Percentiles rank a stretch among this genome's conserved stretches.
Evolutionary conservation across 768 basidiomycete genomes (phyloP).

Genomic region (Saitozyma sp.): DNA sequence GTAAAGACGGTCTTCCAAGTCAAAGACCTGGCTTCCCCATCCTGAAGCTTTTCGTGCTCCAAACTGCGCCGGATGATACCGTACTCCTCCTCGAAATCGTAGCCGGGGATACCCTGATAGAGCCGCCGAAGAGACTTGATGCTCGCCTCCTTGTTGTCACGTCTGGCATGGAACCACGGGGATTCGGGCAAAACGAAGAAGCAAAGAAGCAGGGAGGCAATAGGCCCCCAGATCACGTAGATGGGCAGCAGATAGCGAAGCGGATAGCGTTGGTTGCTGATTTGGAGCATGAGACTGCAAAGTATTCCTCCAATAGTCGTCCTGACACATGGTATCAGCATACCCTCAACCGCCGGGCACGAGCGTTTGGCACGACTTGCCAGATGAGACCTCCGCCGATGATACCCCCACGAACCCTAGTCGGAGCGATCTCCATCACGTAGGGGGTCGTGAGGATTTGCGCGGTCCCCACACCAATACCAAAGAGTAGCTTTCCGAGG

Average conservation of each 20-base stretch:
- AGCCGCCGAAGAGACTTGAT: constrained; percentile 7
- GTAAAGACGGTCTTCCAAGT: too few species aligned
- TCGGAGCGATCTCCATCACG: constrained; percentile 17
- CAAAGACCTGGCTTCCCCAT: not conserved
- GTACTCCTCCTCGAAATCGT: constrained; percentile 22
- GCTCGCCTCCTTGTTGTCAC: constrained; percentile 10
- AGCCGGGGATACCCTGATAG: constrained; percentile 13
- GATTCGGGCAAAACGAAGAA: constrained; percentile 15
- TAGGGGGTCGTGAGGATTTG: constrained; percentile 3
- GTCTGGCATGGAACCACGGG: constrained; percentile 17
- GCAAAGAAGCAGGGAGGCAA: constrained; percentile 13
- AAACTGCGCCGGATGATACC: constrained; percentile 12
- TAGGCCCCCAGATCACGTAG: constrained; percentile 12
- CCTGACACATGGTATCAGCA: not conserved
- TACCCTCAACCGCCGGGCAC: not conserved
- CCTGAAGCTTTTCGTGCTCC: constrained; percentile 7
- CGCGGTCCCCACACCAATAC: too few species aligned
- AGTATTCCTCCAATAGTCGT: too few species aligned
- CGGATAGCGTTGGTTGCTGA: constrained; percentile 8
- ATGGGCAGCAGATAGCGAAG: constrained; percentile 13
- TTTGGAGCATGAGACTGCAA: too few species aligned
- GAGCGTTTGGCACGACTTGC: too few species aligned
- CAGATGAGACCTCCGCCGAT: too few species aligned
- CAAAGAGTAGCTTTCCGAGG: too few species aligned
- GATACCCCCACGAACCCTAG: constrained; percentile 14